Percentiles rank a stretch among this genome's conserved stretches.
Evolutionary conservation across 1,284 basidiomycete genomes (phyloP).

Genomic region (Fomitopsis pinicola): DNA sequence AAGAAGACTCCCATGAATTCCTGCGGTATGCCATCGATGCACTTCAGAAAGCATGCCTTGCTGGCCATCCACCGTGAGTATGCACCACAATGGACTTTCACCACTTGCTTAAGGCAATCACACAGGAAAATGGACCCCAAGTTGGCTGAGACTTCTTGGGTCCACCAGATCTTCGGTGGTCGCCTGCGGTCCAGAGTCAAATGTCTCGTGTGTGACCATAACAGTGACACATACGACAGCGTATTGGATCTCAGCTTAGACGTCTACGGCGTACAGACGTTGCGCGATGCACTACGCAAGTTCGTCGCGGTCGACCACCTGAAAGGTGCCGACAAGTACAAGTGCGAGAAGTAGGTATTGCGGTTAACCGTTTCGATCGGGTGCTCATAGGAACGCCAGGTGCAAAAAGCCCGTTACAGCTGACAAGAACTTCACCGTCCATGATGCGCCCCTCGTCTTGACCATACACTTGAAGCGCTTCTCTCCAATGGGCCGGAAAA

Average conservation of each 20-base stretch:
- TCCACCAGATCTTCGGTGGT: conserved; percentile 94
- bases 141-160: conserved; percentile 87
- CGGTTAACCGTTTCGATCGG: not conserved
- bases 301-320: conserved; percentile 84
- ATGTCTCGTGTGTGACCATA: conserved; percentile 81
- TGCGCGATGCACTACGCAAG: conserved; percentile 77
- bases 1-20: conserved; percentile 99
- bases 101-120: conserved; percentile 7
- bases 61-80: conserved; percentile 66
- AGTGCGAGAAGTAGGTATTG: conserved; percentile 89
- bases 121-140: conserved; percentile 74
- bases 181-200: conserved; percentile 88
- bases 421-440: conserved; percentile 84
- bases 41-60: conserved; percentile 82
- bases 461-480: conserved; percentile 98
- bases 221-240: conserved; percentile 96
- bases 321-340: conserved; percentile 93
- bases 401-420: conserved; percentile 88
- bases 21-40: conserved; percentile 93
- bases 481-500: conserved; percentile 85
- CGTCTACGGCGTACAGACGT: conserved; percentile 58
- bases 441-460: conserved; percentile 86
- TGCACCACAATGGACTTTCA: not conserved
- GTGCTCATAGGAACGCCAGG: conserved; percentile 35
- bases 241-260: conserved; percentile 93